Evolutionary conservation across 495 filamentous ascomycete genomes (phyloP).

Genomic region (Neurospora sp.): DNA sequence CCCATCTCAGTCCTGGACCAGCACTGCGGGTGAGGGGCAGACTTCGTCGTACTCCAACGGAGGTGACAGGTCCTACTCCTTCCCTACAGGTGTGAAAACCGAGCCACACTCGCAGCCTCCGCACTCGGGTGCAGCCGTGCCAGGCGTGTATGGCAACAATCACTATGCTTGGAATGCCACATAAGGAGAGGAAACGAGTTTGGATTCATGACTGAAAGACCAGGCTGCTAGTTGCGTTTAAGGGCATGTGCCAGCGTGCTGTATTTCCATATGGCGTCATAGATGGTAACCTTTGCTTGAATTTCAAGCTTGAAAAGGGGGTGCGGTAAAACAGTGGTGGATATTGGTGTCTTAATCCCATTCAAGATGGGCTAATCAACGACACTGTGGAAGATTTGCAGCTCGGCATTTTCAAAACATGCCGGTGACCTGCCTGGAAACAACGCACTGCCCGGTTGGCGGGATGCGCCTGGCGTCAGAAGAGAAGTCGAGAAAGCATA

Average conservation of each 20-base stretch:
- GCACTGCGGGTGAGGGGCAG: slow-evolving; percentile 29
- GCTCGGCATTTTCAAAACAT: background rate
- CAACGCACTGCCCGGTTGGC: background rate
- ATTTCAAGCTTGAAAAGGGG: background rate
- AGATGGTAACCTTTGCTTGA: background rate
- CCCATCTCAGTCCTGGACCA: slow-evolving; percentile 33
- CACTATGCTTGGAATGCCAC: slow-evolving; percentile 19
- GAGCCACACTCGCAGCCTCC: slow-evolving; percentile 5
- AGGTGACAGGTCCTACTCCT: slow-evolving; percentile 30
- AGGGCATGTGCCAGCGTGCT: background rate
- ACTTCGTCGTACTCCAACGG: slow-evolving; percentile 25
- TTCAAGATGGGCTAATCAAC: background rate
- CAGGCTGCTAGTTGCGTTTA: background rate
- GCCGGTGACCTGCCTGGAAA: background rate
- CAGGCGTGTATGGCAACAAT: slow-evolving; percentile 7
- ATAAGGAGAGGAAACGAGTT: background rate
- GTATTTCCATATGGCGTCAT: background rate
- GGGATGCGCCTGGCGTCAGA: background rate
- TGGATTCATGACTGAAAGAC: background rate
- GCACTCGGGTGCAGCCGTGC: slow-evolving; percentile 4
- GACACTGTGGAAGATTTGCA: background rate
- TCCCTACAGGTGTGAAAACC: slow-evolving; percentile 15
- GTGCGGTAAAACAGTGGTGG: background rate
- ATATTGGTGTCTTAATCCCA: background rate
- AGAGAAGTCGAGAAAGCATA: background rate